phyloP scores from a whole-genome alignment of 2,329 filamentous ascomycete species.

The Paraconiothyrium sp. region DNA sequence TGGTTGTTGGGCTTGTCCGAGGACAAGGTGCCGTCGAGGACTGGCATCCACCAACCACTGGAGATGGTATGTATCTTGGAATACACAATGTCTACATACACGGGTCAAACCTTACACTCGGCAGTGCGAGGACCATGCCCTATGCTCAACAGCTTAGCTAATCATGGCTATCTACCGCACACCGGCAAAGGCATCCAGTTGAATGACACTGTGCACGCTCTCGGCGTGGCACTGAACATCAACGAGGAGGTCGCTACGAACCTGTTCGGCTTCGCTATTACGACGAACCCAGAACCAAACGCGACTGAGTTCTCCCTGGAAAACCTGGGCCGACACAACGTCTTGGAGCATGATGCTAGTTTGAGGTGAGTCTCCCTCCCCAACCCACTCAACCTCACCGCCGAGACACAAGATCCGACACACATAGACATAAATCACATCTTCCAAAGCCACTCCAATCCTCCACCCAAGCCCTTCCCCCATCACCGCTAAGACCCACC shows the following conservation, averaged over 20 bases:
- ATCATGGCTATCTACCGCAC: slow-evolving; percentile 42
- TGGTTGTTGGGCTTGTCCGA: not conserved
- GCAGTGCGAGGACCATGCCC: slow-evolving; percentile 38
- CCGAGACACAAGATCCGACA: too few relatives aligned
- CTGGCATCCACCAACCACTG: slow-evolving; percentile 6
- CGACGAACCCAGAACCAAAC: slow-evolving; percentile 19
- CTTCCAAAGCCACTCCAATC: too few relatives aligned
- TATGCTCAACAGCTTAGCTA: slow-evolving; percentile 40
- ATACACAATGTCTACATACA: not conserved
- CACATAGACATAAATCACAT: too few relatives aligned
- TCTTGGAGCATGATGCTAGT: slow-evolving; percentile 61
- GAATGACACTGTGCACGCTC: slow-evolving; percentile 31
- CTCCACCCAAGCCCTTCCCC: not conserved
- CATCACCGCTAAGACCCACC: not conserved
- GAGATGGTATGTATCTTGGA: slow-evolving; percentile 7
- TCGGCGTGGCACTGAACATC: slow-evolving; percentile 19
- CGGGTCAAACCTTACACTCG: not conserved
- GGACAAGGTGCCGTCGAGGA: not conserved
- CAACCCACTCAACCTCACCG: too few relatives aligned
- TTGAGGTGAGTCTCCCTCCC: slow-evolving; percentile 37
- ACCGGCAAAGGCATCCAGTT: slow-evolving; percentile 42
- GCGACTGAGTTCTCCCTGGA: slow-evolving; percentile 32
- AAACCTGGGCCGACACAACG: slow-evolving; percentile 55
- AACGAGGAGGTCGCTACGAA: slow-evolving; percentile 3
- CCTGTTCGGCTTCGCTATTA: slow-evolving; percentile 17